A percentile compares a stretch with the other conserved stretches of the same genome.
Evolutionary conservation across 108 stramenopile genomes (phyloP).

Genomic region (Parietichytrium sp.): DNA sequence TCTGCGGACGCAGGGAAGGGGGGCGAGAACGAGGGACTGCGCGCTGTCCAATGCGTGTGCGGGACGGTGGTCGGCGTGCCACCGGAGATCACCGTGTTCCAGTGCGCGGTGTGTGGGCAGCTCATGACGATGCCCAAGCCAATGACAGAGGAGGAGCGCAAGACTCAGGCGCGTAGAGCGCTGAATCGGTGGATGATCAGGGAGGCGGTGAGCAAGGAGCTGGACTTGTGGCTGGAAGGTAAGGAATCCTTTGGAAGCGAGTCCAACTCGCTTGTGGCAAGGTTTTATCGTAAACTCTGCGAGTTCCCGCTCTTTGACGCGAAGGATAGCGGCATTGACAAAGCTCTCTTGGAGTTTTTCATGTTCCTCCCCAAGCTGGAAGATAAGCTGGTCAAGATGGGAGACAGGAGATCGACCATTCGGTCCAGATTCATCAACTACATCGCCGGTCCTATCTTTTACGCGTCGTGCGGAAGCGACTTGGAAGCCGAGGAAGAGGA

Average conservation of each 20-base stretch:
- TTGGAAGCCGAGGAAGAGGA: too few relatives aligned
- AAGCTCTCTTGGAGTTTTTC: conserved; percentile 20
- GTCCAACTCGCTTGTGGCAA: conserved; percentile 8
- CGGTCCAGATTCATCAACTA: conserved; percentile 5
- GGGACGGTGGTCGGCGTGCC: background rate
- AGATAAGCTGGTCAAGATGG: background rate
- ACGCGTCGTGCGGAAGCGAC: background rate
- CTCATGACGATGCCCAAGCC: background rate
- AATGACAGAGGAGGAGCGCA: background rate
- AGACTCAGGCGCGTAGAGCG: background rate
- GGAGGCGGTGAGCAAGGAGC: conserved; percentile 19
- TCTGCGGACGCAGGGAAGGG: too few relatives aligned
- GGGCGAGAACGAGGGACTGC: background rate
- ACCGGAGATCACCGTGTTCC: background rate
- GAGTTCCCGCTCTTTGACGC: conserved; percentile 32
- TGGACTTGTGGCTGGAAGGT: conserved; percentile 26
- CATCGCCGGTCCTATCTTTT: conserved; percentile 14
- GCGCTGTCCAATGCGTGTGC: background rate
- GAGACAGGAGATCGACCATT: background rate
- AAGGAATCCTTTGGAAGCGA: background rate
- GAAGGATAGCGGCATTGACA: background rate
- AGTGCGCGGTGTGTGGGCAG: background rate
- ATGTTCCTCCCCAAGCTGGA: conserved; percentile 22
- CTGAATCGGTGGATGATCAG: background rate
- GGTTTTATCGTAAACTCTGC: background rate